Base-by-base conservation (phyloP, 225 moss, liverwort and hornwort species). In the Marchantia paleacea region DNA sequence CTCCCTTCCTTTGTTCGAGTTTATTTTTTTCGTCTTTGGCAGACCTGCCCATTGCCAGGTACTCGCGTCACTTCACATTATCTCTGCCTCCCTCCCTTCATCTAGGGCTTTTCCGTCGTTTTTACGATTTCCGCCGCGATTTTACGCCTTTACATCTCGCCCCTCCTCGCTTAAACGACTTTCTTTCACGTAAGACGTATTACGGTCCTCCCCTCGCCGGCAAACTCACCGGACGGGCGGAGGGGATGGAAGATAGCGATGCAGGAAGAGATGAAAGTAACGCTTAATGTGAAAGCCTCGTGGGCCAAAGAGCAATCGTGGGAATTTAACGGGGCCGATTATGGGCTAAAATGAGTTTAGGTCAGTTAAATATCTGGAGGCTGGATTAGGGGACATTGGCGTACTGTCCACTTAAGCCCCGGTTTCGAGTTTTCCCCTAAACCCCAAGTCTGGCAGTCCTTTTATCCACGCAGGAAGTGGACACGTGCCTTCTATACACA, bases 241-340 rank as follows among this genome's bases (percentile, higher is more conserved):
- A 13, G 14, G 7, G 30, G 11, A 3, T 54, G 28, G 8, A 30
- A 75, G 75, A 57, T 7, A 31, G 47, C 25, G 31, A 69, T 12
- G 69, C 22, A 30, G 47, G 6, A 39, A 20, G 48, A 50, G 18
- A 31, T n/a, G 68, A 12, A 57, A 74, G 73, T 63, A 80, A 80
- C 62, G 71, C 72, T 65, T 52, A 51, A 28, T 24, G 79, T 57
- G 69, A 69, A 69, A 70, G 31, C 69, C 57, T 79, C 79, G 79
- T 79, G 80, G 73, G 25, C 73, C 62, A 19, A 39, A 60, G 48
- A 15, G 50, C 61, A 80, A 79, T 79, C 73, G 73, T 73, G 73
- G 26, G 80, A n/a, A 73, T 73, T 80, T 51, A 73, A 73, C 54
- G 16, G 47, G 29, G 18, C 20, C 19, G 57, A 57, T 57, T 19